Evolutionary conservation across 1,139 yeast genomes (phyloP), one percentile per base, ranked within the genome.

Genomic region (Eremothecium coryli): DNA sequence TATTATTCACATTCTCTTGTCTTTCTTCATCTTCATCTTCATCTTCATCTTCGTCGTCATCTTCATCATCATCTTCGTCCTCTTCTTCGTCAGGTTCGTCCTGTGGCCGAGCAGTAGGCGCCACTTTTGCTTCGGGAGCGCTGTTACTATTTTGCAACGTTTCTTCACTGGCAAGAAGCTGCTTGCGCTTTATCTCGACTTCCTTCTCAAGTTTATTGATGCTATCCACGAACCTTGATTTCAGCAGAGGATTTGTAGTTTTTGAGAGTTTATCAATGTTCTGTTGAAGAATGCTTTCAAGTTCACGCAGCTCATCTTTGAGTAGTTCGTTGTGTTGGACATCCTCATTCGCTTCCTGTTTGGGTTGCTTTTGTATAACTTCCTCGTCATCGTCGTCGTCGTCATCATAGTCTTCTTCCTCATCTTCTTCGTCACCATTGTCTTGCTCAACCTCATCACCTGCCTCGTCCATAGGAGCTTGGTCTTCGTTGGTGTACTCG

Each of bases 231-330:
- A 86, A 82, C 61, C 96, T 79, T 61, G 81, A 82, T 55, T 80
- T 77, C 74, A 90, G 70, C 64, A 90, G 80, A 49, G 88, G 88
- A 55, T 86, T 86, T 23, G 88, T 75, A 2, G 93, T 88, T 38
- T 79, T 78, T 12, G 70, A 73, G 32, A 85, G 72, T 47, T 84
- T 90, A 35, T 70, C 70, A 52, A 74, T 75, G 51, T 88, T 90
- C 48, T 77, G 77, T 35, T 71, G 76, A 37, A 93, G 82, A 0
- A 90, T 88, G 27, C 73, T 64, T 50, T 82, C 88, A 43, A 93
- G 66, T 52, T 93, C 98, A 10, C 70, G 64, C 36, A 93, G 77
- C 55, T 88, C 97, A 56, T 88, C 97, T 42, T 75, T 75, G 40
- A 90, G 64, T 47, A 86, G 69, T 51, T 81, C 86, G 45, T 73